A percentile compares a stretch with the other conserved stretches of the same genome.
phyloP scores from a whole-genome alignment of 2,329 filamentous ascomycete genomes.

The Epicoccum nigrum region DNA sequence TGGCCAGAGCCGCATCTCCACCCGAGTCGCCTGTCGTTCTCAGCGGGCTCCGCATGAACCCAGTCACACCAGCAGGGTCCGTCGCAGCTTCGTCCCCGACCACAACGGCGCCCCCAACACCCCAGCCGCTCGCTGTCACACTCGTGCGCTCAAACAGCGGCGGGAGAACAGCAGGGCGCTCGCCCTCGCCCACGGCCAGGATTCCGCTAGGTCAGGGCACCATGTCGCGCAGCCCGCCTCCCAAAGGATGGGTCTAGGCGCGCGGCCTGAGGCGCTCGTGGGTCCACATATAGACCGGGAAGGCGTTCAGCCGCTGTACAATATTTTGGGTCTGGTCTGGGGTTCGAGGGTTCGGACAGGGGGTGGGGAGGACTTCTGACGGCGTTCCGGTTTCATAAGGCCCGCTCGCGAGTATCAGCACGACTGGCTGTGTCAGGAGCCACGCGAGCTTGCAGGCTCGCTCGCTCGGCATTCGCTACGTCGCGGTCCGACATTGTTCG shows the following conservation, averaged over 20 bases:
- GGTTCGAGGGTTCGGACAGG: not conserved
- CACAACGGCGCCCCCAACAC: conserved; percentile 19
- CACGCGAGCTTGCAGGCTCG: too few relatives aligned
- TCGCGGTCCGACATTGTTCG: too few relatives aligned
- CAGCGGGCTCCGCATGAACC: conserved; percentile 46
- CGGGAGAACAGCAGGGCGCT: conserved; percentile 12
- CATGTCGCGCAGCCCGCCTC: conserved; percentile 43
- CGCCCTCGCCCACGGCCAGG: conserved; percentile 38
- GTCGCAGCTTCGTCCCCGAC: conserved; percentile 22
- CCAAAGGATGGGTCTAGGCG: conserved; percentile 38
- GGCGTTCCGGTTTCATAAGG: conserved; percentile 15
- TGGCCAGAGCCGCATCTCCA: conserved; percentile 7
- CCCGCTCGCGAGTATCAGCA: not conserved
- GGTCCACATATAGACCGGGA: conserved; percentile 10
- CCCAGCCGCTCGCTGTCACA: conserved; percentile 1
- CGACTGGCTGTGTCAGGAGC: too few relatives aligned
- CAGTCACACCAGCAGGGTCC: conserved; percentile 34
- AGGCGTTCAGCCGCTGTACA: conserved; percentile 7
- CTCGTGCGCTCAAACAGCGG: conserved; percentile 21
- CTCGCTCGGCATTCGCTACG: not conserved
- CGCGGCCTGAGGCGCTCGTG: not conserved
- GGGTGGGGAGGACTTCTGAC: not conserved
- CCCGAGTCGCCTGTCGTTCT: conserved; percentile 20
- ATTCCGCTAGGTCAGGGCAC: conserved; percentile 46
- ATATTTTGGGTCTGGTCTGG: not conserved